These are phyloP conservation scores for Papiliotrema nemorosa DNA, from an alignment of 1,284 basidiomycete genomes.

Conservation along the genomic window DNA sequence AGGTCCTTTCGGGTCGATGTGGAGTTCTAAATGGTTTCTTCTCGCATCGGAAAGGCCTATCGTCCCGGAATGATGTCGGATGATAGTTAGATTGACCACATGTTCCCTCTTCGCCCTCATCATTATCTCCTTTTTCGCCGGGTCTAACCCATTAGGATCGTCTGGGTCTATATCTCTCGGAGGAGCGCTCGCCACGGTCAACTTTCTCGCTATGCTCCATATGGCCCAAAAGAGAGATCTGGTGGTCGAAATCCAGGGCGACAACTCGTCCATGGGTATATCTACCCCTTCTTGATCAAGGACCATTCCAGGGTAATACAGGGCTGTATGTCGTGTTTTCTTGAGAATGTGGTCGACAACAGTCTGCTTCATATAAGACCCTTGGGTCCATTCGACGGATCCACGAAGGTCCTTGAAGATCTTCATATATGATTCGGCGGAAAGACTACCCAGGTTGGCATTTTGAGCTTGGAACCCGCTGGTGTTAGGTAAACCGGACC, in stretches of 20 bases:
- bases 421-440: not conserved
- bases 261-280: constrained; percentile 23
- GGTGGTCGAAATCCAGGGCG: constrained; percentile 28
- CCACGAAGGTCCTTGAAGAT: not conserved
- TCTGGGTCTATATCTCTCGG: not conserved
- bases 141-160: not conserved
- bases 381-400: constrained; percentile 9
- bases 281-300: constrained; percentile 9
- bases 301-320: constrained; percentile 5
- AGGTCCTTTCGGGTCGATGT: constrained; percentile 5
- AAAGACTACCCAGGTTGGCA: not conserved
- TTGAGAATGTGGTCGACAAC: constrained; percentile 30
- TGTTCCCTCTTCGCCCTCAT: not conserved
- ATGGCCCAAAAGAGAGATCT: constrained; percentile 23
- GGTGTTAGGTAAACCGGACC: constrained; percentile 18
- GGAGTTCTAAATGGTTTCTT: constrained; percentile 3
- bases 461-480: constrained; percentile 1
- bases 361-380: constrained; percentile 19
- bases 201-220: constrained; percentile 30
- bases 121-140: not conserved
- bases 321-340: constrained; percentile 16
- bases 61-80: constrained; percentile 13
- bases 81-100: constrained; percentile 17
- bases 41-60: constrained; percentile 4
- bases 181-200: constrained; percentile 1